Evolutionary conservation across 164 flowering plant genomes (phyloP), one percentile per base, ranked within the genome.

Genomic region (Vitis cinerea): DNA sequence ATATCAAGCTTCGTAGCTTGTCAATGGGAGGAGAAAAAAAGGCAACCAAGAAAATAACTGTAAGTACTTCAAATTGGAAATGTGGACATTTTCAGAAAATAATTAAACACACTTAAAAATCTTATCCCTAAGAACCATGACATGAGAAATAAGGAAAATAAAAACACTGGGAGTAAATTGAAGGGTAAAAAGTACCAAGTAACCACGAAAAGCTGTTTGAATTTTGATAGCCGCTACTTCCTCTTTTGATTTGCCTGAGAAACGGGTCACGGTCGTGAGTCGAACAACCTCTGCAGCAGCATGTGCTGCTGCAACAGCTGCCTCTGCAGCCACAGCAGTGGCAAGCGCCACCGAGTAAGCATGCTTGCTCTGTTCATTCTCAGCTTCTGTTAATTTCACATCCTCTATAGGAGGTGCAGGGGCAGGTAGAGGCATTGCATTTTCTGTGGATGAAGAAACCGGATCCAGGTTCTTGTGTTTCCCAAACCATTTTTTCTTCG

Each of bases 271-370:
- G 8, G 84, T 17, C 11, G 90, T 81, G 55, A 84, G 85, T 10
- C 91, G 81, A 55, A 86, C 92, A n/a, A 89, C 94, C 75, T 90
- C 90, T 0, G 92, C 91, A 49, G 96, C 90, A 8, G 93, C 92
- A 76, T 89, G 93, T 56, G 91, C 92, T n/a, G 93, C 89, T 8
- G 93, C 91, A 63, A 84, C 91, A 15, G 94, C 97, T 8, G 92
- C 93, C 77, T 86, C 92, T 10, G 94, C 98, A 9, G 92, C 99
- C 49, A 75, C 88, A 9, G 97, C 90, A 55, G 94, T 83, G 71
- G 97, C 94, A 75, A 86, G 53, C 3, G 91, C 93, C 69, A 86
- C 92, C 14, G 94, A 80, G 69, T 90, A 83, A 64, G 89, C 90
- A 72, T 90, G 93, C 67, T 83, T 86, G 83, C 79, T 88, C 70